Base-by-base conservation (phyloP, 2,329 filamentous ascomycete species). In the Cryphonectria parasitica region DNA sequence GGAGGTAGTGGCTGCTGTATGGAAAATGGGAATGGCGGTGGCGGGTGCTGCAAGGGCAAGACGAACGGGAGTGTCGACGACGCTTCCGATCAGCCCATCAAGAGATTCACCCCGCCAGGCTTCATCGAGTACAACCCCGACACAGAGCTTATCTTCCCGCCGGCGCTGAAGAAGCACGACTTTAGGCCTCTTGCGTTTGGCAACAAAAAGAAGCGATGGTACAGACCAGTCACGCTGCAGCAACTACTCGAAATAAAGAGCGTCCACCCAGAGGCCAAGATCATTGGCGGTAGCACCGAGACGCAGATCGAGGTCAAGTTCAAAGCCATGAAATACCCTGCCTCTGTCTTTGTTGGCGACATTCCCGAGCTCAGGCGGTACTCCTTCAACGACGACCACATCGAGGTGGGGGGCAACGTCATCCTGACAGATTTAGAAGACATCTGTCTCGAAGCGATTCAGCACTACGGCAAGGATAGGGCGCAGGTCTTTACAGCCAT, bases 301-400 rank as follows among this genome's bases (percentile, higher is more conserved):
- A 98, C 95, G 0, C 96, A 98, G 81, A 98, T 99, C 72, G 96
- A 99, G 82, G 92, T 97, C 82, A 98, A 97, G 81, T 98, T 99
- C 87, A 98, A 98, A 83, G 94, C 91, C 0, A 89, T 97, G 85
- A 88, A 94, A 76, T 98, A 98, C 78, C 91, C 91, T 4, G 90
- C 93, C 0, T 98, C 95, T 0, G 92, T 99, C 0, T 98, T 92
- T 75, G 92, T 98, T 13, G 95, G 95, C 15, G 96, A 99, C 77
- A 97, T 99, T 71, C 85, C 93, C 0, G 96, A 98, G 81, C 83
- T 99, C 70, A 87, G 94, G 17, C 91, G 95, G 74, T 98, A 93
- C 78, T 86, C 84, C 4, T 91, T 98, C 78, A 86, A 92, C 58
- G 90, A 95, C 5, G 90, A 97, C 71, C 86, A 94, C 75, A 82